A percentile compares a stretch with the other conserved stretches of the same genome.
Evolutionary conservation across 176 grass and related monocot genomes (phyloP).

Genomic region (Saccharum spontaneum): DNA sequence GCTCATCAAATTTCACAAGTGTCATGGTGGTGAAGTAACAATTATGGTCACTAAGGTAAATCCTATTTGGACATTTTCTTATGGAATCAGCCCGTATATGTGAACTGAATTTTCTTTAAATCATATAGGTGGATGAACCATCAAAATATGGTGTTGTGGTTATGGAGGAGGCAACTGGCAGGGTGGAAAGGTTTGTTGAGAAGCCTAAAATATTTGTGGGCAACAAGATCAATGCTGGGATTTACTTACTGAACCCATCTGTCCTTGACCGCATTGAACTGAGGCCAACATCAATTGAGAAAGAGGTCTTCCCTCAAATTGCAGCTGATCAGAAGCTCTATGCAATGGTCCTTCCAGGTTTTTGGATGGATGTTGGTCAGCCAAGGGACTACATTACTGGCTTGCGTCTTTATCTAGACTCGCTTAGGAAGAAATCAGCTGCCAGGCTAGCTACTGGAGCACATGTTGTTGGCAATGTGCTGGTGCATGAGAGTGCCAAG

Average conservation of each 20-base stretch:
- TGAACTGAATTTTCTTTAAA: slow-evolving; percentile 25
- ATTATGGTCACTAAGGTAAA: slow-evolving; percentile 96
- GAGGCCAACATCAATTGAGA: slow-evolving; percentile 95
- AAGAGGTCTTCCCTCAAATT: slow-evolving; percentile 86
- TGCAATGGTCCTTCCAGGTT: slow-evolving; percentile 89
- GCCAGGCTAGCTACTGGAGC: slow-evolving; percentile 51
- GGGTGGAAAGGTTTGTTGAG: slow-evolving; percentile 85
- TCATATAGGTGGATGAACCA: slow-evolving; percentile 79
- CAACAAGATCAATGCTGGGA: slow-evolving; percentile 98
- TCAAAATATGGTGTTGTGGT: slow-evolving; percentile 97
- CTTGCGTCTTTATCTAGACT: slow-evolving; percentile 78
- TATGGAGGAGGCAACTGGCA: slow-evolving; percentile 76
- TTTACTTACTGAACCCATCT: slow-evolving; percentile 90
- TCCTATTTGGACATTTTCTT: slow-evolving; percentile 24
- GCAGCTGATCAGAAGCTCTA: slow-evolving; percentile 60
- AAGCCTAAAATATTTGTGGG: slow-evolving; percentile 95
- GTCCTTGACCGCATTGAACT: slow-evolving; percentile 84
- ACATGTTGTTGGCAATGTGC: slow-evolving; percentile 73
- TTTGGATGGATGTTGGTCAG: slow-evolving; percentile 98
- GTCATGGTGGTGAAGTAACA: slow-evolving; percentile 78
- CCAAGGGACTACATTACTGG: slow-evolving; percentile 92
- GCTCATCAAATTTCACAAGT: slow-evolving; percentile 85
- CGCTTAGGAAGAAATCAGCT: slow-evolving; percentile 70
- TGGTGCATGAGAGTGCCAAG: slow-evolving; percentile 79
- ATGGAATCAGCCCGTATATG: not conserved